Evolutionary conservation across 345 rosid genomes (phyloP), one percentile per base, ranked within the genome.

Genomic region (Murraya koenigii): DNA sequence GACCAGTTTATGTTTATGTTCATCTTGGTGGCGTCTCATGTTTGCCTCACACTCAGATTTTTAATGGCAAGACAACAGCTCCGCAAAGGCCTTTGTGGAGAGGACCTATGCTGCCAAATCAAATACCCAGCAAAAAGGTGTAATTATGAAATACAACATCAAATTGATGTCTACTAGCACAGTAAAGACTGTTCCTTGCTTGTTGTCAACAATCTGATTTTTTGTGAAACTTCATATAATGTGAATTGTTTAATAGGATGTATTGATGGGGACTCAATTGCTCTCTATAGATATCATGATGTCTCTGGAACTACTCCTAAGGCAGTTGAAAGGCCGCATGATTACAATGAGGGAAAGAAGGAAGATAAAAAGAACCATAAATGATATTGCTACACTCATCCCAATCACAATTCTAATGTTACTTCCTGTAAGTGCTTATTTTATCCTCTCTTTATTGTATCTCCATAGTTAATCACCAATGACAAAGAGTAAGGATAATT

Each of bases 321-420:
- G 86, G 82, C 89, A 75, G 75, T 55, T 89, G 79, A 74, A 35
- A 19, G 90, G 95, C 20, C 77, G 74, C 25, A 75, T 74, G 77
- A 61, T 85, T 26, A 80, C 92, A 38, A 64, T 19, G 32, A 86
- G 93, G 66, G 90, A 89, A 63, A 71, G 63, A 60, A 86, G 73
- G 80, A 89, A 82, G 81, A 41, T 89, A 23, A 78, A 83, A 79
- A 82, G 86, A 78, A 87, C 89, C 6, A 30, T 89, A 20, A 83
- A 66, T 71, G 93, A 89, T 83, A 70, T 89, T 3, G 86, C 89
- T 7, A 65, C 85, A 9, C 89, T 91, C 52, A 66, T 89, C 64
- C 95, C 95, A 0, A 73, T 89, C 62, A 84, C 92, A 44, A 83
- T 91, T 61, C 81, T 91, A 67, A 89, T 91, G 93, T 81, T 89